These are phyloP conservation scores for Brettanomyces custersianus DNA, from an alignment of 805 yeast genomes.

Conservation along the genomic window DNA sequence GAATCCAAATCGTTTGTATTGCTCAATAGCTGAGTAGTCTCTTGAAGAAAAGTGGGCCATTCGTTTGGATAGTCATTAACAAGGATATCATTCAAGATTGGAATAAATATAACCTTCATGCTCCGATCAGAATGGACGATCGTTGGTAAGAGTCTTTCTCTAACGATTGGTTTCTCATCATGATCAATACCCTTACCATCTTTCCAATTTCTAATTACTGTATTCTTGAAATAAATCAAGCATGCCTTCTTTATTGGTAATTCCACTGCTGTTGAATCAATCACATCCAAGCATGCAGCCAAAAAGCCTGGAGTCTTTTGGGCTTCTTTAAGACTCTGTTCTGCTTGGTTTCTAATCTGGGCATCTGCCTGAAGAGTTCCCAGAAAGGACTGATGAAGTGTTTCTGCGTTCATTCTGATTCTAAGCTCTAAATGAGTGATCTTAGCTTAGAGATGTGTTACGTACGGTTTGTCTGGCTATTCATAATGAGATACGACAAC, in stretches of 20 bases:
- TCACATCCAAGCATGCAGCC: conserved; percentile 74
- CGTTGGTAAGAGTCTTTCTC: conserved; percentile 59
- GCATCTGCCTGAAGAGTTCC: conserved; percentile 70
- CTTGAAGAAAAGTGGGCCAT: conserved; percentile 52
- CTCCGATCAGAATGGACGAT: conserved; percentile 40
- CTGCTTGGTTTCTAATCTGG: conserved; percentile 57
- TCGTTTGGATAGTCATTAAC: conserved; percentile 27
- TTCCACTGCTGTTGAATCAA: conserved; percentile 43
- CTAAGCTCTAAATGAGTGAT: not conserved
- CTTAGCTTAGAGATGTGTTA: no score
- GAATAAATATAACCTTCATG: conserved; percentile 37
- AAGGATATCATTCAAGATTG: conserved; percentile 46
- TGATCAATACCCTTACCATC: conserved; percentile 36
- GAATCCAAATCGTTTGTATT: conserved; percentile 33
- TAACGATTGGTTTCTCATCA: conserved; percentile 68
- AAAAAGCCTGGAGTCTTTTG: conserved; percentile 62
- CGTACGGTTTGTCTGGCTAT: no score
- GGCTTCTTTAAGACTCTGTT: conserved; percentile 50
- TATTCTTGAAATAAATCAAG: conserved; percentile 80
- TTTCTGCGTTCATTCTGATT: conserved; percentile 52
- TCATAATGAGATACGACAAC: no score
- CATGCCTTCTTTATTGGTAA: conserved; percentile 64
- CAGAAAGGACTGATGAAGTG: conserved; percentile 65
- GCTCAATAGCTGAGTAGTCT: conserved; percentile 35
- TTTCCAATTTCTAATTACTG: conserved; percentile 59